These are phyloP conservation scores for Sophora flavescens DNA, from an alignment of 306 rosid species.

Conservation along the genomic window DNA sequence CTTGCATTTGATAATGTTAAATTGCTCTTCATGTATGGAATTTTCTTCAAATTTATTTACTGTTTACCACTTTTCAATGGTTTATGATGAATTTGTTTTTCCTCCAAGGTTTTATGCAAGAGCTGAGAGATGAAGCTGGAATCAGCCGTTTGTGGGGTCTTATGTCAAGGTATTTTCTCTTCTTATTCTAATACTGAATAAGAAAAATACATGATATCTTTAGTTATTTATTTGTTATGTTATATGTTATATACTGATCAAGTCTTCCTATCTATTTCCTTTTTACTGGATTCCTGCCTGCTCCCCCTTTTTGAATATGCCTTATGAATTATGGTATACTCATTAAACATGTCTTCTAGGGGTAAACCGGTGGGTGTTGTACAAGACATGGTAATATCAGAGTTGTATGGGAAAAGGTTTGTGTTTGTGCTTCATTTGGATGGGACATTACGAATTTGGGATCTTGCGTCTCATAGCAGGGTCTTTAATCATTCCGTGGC, in stretches of 20 bases:
- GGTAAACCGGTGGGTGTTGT: conserved; percentile 75
- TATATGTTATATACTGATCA: conserved; percentile 3
- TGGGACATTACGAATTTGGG: conserved; percentile 87
- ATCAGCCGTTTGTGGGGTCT: conserved; percentile 88
- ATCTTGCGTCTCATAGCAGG: conserved; percentile 66
- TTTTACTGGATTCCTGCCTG: conserved; percentile 14
- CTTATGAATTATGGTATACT: conserved; percentile 31
- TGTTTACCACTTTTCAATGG: conserved; percentile 7
- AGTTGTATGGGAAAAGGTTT: conserved; percentile 66
- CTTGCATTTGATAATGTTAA: conserved; percentile 16
- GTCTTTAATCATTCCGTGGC: conserved; percentile 64
- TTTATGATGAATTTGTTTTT: conserved; percentile 45
- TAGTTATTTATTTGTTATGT: neutral
- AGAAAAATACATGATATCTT: conserved; percentile 2
- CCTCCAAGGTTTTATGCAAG: conserved; percentile 62
- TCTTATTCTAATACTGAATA: neutral
- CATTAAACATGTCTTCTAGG: conserved; percentile 61
- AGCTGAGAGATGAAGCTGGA: conserved; percentile 92
- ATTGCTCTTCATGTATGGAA: conserved; percentile 27
- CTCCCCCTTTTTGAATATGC: neutral
- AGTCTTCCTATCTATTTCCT: conserved; percentile 11
- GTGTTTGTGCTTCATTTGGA: conserved; percentile 87
- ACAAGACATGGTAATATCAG: conserved; percentile 74
- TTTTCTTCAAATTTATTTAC: conserved; percentile 18
- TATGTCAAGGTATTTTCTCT: conserved; percentile 71